Conservation (phyloP, 78 protist species). For the Planoprotostelium fungivorum region DNA sequence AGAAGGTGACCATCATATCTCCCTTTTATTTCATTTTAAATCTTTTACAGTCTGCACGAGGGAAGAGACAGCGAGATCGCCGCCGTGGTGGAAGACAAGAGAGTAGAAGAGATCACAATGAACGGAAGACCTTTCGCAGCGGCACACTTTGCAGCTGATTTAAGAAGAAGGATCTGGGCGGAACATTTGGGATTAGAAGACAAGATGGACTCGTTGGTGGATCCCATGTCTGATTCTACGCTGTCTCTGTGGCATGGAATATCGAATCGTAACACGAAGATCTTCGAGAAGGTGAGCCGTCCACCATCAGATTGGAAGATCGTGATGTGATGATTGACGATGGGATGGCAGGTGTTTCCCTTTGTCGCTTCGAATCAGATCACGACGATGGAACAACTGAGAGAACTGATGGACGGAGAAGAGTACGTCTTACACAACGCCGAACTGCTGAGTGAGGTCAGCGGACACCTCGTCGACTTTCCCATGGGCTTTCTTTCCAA, state of each 20-base stretch:
- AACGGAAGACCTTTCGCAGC: conserved; percentile 36
- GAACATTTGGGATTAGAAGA: conserved; percentile 27
- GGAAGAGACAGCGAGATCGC: conserved; percentile 39
- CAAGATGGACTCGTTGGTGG: background rate
- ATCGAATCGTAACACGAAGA: background rate
- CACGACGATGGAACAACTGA: background rate
- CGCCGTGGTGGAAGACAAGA: conserved; percentile 19
- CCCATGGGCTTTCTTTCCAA: background rate
- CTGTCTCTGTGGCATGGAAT: background rate
- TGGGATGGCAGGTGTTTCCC: background rate
- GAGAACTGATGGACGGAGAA: background rate
- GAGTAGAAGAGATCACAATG: background rate
- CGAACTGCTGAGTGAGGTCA: background rate
- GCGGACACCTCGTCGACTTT: background rate
- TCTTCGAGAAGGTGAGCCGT: background rate
- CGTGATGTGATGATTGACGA: too few relatives aligned
- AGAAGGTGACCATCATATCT: conserved; percentile 5
- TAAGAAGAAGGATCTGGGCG: conserved; percentile 42
- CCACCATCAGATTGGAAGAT: too few relatives aligned
- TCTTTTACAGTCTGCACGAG: background rate
- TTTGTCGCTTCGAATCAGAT: background rate
- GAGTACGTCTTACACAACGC: background rate
- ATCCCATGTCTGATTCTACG: background rate
- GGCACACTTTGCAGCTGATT: conserved; percentile 9
- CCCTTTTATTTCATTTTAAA: background rate